Percentiles rank a stretch among this genome's conserved stretches.
These are phyloP conservation scores for Leccinum subgranulosum DNA, from an alignment of 768 basidiomycete species.

Conservation along the genomic window DNA sequence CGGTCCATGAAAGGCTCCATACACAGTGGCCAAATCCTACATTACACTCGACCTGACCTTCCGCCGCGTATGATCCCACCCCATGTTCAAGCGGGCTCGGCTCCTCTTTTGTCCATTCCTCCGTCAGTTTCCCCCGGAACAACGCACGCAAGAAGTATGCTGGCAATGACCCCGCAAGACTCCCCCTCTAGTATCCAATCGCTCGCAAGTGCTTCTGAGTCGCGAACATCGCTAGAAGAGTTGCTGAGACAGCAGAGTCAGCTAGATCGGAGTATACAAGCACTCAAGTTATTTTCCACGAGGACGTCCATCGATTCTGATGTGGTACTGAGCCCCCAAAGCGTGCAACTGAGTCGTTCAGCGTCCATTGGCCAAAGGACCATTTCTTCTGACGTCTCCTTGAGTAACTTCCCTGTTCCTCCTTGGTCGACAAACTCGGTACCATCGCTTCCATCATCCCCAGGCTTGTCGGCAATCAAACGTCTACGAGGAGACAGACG, in stretches of 20 bases:
- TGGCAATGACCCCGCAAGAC: conserved; percentile 12
- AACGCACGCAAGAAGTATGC: not conserved
- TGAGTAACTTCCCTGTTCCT: conserved; percentile 69
- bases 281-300: conserved; percentile 46
- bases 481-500: conserved; percentile 25
- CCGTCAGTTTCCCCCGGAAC: not conserved
- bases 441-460: conserved; percentile 18
- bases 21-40: conserved; percentile 1
- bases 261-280: conserved; percentile 62
- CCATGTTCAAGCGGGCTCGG: not conserved
- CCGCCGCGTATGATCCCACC: not conserved
- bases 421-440: conserved; percentile 35
- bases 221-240: conserved; percentile 43
- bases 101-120: not conserved
- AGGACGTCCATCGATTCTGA: conserved; percentile 25
- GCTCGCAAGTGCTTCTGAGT: conserved; percentile 9
- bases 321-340: conserved; percentile 24
- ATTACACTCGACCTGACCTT: not conserved
- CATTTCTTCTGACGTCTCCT: conserved; percentile 52
- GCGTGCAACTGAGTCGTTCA: conserved; percentile 18
- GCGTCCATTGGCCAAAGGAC: conserved; percentile 26
- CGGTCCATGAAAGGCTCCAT: conserved; percentile 7
- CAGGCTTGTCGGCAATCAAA: conserved; percentile 5
- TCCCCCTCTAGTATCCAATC: conserved; percentile 41
- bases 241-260: conserved; percentile 61